Conservation (phyloP, 176 grass and related monocot species). For the Melocanna baccifera region DNA sequence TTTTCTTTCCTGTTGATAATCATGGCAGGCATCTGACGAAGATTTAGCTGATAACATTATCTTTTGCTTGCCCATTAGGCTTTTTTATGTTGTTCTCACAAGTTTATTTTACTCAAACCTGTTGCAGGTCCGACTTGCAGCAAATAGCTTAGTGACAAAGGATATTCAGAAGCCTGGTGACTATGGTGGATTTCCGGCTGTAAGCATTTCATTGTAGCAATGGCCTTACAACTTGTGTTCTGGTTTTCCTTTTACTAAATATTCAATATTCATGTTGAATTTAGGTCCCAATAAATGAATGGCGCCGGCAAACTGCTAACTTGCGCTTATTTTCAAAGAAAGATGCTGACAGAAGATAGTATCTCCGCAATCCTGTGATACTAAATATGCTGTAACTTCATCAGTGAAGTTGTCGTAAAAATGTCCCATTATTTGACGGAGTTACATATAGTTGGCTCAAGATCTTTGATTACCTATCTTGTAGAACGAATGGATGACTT, state of each 20-base stretch:
- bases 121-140: constrained; percentile 56
- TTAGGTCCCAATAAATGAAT: constrained; percentile 54
- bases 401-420: neutral
- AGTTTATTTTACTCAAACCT: neutral
- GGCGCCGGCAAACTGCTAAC: constrained; percentile 39
- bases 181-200: constrained; percentile 72
- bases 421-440: neutral
- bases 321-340: constrained; percentile 33
- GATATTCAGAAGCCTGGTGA: constrained; percentile 48
- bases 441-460: neutral
- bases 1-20: neutral
- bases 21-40: neutral
- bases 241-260: neutral
- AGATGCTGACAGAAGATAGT: neutral
- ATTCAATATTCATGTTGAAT: neutral
- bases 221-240: neutral
- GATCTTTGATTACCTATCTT: neutral
- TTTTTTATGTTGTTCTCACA: neutral
- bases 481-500: neutral
- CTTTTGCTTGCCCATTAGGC: neutral
- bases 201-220: constrained; percentile 16
- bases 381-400: neutral
- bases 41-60: neutral
- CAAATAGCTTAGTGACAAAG: constrained; percentile 55
- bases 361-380: neutral